Percentiles rank a stretch among this genome's conserved stretches.
These are phyloP conservation scores for Boletus rubropictus DNA, from an alignment of 768 basidiomycete species.

Conservation along the genomic window DNA sequence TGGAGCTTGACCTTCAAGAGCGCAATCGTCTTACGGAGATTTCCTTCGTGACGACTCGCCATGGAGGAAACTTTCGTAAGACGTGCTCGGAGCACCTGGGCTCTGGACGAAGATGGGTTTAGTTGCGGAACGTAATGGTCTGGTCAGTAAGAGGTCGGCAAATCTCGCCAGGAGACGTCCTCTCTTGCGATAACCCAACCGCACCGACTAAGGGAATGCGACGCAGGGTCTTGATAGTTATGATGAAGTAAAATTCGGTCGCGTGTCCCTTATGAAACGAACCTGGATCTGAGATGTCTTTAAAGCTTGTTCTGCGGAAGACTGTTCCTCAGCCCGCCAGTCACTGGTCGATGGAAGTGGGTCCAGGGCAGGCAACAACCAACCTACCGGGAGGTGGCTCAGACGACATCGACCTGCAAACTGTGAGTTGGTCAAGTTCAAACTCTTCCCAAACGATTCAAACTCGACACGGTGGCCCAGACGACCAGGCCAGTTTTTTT, in stretches of 20 bases:
- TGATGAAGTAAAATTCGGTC: constrained; percentile 3
- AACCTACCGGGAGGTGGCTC: too few relatives aligned
- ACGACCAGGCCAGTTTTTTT: neutral
- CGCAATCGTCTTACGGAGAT: neutral
- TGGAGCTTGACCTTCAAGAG: neutral
- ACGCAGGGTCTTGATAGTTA: constrained; percentile 2
- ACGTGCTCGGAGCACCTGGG: neutral
- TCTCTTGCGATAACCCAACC: neutral
- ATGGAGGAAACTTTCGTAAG: too few relatives aligned
- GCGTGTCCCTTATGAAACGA: constrained; percentile 9
- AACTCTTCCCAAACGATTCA: constrained; percentile 1
- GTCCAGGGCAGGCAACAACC: neutral
- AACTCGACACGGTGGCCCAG: neutral
- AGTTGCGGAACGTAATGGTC: neutral
- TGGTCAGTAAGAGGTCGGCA: neutral
- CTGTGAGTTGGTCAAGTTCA: neutral
- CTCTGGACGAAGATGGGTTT: neutral
- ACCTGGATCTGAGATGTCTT: constrained; percentile 13
- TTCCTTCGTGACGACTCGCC: neutral
- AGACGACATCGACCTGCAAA: neutral
- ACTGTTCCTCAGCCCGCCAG: neutral
- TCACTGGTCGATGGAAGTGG: neutral
- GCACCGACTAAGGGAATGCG: neutral
- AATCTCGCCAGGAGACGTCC: neutral
- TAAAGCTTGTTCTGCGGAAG: neutral